Evolutionary conservation across 208 protist species (phyloP).

Genomic region (Leishmania major): DNA sequence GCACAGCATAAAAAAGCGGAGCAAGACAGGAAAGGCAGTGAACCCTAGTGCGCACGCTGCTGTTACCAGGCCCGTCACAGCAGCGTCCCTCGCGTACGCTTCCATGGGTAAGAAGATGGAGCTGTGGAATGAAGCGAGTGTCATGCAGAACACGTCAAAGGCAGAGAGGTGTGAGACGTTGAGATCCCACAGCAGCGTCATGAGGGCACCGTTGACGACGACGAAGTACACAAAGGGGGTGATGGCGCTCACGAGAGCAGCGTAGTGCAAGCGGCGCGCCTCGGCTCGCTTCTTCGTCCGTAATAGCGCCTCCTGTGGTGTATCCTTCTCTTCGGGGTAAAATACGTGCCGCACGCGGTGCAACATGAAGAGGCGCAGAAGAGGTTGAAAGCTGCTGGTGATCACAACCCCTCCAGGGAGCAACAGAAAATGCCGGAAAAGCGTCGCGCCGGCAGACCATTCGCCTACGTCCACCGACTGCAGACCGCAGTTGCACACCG

Average conservation of each 20-base stretch:
- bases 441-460: constrained; percentile 39
- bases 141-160: constrained; percentile 44
- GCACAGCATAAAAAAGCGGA: constrained; percentile 52
- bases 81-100: constrained; percentile 42
- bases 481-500: constrained; percentile 78
- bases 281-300: constrained; percentile 43
- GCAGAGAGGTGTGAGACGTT: constrained; percentile 50
- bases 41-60: constrained; percentile 70
- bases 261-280: constrained; percentile 50
- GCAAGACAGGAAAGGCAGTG: constrained; percentile 68
- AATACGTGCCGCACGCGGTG: constrained; percentile 50
- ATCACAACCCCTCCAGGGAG: constrained; percentile 67
- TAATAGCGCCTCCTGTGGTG: constrained; percentile 39
- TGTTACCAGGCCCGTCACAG: constrained; percentile 49
- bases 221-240: constrained; percentile 57
- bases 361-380: constrained; percentile 70
- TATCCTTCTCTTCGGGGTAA: constrained; percentile 35
- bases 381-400: constrained; percentile 68
- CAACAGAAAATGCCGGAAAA: constrained; percentile 61
- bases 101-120: constrained; percentile 76
- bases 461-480: constrained; percentile 61
- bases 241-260: constrained; percentile 49
- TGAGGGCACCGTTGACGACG: constrained; percentile 40
- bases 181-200: constrained; percentile 37
- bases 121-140: constrained; percentile 67